phyloP scores from a whole-genome alignment of 2,329 filamentous ascomycete species.

The Plectosphaerella plurivora region DNA sequence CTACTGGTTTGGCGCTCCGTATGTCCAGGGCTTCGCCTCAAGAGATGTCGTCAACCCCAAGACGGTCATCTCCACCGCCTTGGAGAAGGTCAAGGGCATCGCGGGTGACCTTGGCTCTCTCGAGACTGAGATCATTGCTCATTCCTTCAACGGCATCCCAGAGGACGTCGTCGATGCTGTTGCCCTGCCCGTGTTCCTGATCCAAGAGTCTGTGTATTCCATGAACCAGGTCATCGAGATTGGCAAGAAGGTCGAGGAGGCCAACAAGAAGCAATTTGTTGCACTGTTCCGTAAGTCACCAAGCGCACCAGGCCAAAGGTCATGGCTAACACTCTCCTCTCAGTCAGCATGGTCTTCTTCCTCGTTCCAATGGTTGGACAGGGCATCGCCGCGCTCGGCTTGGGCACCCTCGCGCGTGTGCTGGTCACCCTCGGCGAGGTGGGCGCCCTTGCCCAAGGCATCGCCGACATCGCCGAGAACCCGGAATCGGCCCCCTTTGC shows the following conservation, averaged over 20 bases:
- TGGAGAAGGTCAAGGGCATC: background rate
- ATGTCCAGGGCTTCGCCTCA: background rate
- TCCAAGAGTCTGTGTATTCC: constrained; percentile 1
- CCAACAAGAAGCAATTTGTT: constrained; percentile 5
- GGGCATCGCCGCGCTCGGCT: too few species aligned
- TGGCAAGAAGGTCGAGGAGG: constrained; percentile 7
- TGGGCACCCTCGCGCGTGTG: too few species aligned
- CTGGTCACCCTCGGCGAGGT: too few species aligned
- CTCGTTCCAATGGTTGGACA: too few species aligned
- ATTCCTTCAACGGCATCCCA: background rate
- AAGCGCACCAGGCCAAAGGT: too few species aligned
- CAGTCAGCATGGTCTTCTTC: too few species aligned
- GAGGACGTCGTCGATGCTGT: constrained; percentile 3
- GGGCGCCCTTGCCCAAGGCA: too few species aligned
- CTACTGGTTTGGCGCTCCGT: background rate
- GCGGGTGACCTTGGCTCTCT: background rate
- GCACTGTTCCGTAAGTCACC: too few species aligned
- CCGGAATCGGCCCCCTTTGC: too few species aligned
- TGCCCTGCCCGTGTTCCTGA: constrained; percentile 4
- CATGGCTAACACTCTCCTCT: too few species aligned
- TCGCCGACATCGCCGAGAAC: too few species aligned
- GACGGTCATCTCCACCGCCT: background rate
- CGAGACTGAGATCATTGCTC: background rate
- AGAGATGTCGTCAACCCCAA: constrained; percentile 5
- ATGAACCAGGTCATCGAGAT: constrained; percentile 8